Conservation (phyloP, 116 monocot species). For the Posidonia oceanica region DNA sequence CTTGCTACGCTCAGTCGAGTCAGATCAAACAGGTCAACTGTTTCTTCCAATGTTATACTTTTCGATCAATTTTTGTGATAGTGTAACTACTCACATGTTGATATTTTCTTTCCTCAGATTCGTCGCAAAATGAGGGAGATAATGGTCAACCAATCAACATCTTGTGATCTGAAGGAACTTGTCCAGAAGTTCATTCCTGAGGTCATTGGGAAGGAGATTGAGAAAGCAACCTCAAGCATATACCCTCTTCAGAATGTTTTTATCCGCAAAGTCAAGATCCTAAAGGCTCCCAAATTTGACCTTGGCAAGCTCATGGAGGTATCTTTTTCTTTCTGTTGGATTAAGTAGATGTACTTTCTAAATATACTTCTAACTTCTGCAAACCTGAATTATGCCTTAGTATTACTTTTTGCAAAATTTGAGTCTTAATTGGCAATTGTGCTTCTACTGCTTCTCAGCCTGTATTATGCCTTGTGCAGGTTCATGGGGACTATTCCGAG, state of each 20-base stretch:
- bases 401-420: neutral
- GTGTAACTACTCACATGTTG: neutral
- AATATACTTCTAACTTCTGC: neutral
- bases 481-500: conserved; percentile 69
- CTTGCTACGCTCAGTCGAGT: conserved; percentile 75
- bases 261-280: conserved; percentile 82
- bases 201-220: conserved; percentile 73
- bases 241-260: conserved; percentile 90
- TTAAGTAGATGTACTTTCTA: neutral
- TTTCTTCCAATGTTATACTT: neutral
- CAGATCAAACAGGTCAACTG: conserved; percentile 70
- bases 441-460: too few relatives aligned
- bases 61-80: neutral
- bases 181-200: conserved; percentile 82
- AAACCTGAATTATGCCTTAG: neutral
- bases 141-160: conserved; percentile 68
- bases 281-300: conserved; percentile 92
- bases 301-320: conserved; percentile 96
- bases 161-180: conserved; percentile 74
- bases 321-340: neutral
- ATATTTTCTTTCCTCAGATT: conserved; percentile 24
- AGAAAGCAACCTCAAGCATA: conserved; percentile 70
- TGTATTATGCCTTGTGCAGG: neutral
- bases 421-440: too few relatives aligned
- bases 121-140: conserved; percentile 78